Conservation (phyloP, 208 protist species). For the Leishmania mexicana region DNA sequence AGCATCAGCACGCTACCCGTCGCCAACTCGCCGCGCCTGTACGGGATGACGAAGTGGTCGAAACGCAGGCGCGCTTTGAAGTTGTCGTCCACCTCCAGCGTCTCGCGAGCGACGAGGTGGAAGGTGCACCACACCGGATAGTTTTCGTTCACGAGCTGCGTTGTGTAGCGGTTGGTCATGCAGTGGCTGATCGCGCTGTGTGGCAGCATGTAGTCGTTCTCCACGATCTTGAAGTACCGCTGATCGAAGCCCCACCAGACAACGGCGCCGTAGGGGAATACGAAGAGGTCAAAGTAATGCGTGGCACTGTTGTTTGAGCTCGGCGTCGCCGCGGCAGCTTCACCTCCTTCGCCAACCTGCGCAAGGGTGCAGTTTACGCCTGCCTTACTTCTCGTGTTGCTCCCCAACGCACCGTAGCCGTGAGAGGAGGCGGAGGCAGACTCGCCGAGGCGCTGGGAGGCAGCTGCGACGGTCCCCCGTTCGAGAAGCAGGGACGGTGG, state of each 20-base stretch:
- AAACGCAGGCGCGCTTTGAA: constrained; percentile 66
- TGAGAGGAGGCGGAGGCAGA: background rate
- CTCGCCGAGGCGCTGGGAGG: background rate
- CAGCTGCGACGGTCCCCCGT: background rate
- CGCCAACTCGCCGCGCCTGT: constrained; percentile 54
- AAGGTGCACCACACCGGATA: constrained; percentile 88
- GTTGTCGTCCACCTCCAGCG: constrained; percentile 64
- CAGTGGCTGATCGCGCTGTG: constrained; percentile 52
- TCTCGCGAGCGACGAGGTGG: constrained; percentile 53
- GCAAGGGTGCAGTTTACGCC: too few species aligned
- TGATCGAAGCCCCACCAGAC: constrained; percentile 86
- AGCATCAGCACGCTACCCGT: constrained; percentile 70
- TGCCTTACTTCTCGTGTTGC: background rate
- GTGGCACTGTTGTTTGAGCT: background rate
- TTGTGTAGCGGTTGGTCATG: constrained; percentile 75
- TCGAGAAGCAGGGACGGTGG: constrained; percentile 5
- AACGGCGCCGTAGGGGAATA: constrained; percentile 77
- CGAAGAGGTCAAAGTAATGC: constrained; percentile 72
- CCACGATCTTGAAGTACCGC: constrained; percentile 80
- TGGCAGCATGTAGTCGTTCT: constrained; percentile 81
- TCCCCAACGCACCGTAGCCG: background rate
- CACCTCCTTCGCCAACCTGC: constrained; percentile 14
- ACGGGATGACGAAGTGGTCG: constrained; percentile 82
- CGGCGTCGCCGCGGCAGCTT: constrained; percentile 13
- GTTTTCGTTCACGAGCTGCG: constrained; percentile 71